Evolutionary conservation across 306 rosid genomes (phyloP).

Genomic region (Castanopsis chinensis): DNA sequence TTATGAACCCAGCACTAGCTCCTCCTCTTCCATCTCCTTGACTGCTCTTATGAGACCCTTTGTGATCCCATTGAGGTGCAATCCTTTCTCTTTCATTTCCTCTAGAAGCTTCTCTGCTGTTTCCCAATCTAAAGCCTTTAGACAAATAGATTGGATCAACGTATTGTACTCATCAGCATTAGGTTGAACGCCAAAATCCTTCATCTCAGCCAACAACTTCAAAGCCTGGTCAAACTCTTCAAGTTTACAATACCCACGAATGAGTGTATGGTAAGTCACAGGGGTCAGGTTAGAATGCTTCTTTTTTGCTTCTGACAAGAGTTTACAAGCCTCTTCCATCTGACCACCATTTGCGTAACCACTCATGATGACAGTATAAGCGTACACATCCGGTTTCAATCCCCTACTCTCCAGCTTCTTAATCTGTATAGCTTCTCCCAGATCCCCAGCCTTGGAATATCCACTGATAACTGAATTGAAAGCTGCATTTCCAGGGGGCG

Average conservation of each 20-base stretch:
- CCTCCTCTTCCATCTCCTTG: conserved; percentile 68
- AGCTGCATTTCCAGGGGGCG: conserved; percentile 78
- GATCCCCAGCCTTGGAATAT: conserved; percentile 55
- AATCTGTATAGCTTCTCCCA: conserved; percentile 58
- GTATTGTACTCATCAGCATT: conserved; percentile 67
- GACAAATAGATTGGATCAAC: conserved; percentile 79
- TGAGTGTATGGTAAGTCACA: conserved; percentile 68
- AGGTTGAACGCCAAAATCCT: conserved; percentile 56
- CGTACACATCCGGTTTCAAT: conserved; percentile 71
- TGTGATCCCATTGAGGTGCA: conserved; percentile 68
- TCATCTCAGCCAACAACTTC: conserved; percentile 71
- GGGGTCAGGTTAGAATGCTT: conserved; percentile 58
- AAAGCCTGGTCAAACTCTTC: conserved; percentile 71
- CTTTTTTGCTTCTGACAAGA: conserved; percentile 64
- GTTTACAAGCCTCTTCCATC: conserved; percentile 69
- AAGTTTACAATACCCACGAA: conserved; percentile 76
- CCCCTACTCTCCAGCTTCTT: conserved; percentile 73
- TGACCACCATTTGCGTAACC: conserved; percentile 72
- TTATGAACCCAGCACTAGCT: conserved; percentile 24
- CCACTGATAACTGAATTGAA: conserved; percentile 66
- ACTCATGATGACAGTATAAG: conserved; percentile 69
- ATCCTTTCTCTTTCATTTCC: conserved; percentile 75
- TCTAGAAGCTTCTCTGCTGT: conserved; percentile 64
- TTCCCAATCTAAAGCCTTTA: conserved; percentile 80
- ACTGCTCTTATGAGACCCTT: conserved; percentile 72